These are phyloP conservation scores for Phaffia australis DNA, from an alignment of 768 basidiomycete species.

Conservation along the genomic window DNA sequence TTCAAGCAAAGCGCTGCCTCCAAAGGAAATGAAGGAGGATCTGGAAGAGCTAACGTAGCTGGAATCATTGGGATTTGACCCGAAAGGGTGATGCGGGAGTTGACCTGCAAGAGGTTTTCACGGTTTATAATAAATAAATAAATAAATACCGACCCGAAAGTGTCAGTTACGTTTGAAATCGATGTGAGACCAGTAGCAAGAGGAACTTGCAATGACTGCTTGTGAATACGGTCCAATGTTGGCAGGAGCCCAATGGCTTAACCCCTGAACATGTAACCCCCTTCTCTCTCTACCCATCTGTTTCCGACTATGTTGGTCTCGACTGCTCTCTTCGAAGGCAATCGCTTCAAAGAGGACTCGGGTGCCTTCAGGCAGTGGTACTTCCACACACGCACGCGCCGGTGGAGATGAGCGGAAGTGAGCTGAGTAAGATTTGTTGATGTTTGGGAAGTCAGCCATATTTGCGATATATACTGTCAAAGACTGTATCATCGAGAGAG, in stretches of 20 bases:
- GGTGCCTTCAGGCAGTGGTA: constrained; percentile 51
- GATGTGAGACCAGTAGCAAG: neutral
- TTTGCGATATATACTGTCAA: constrained; percentile 69
- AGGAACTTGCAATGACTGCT: constrained; percentile 58
- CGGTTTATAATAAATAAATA: constrained; percentile 1
- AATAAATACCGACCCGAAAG: neutral
- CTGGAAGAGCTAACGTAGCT: constrained; percentile 55
- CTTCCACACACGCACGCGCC: constrained; percentile 83
- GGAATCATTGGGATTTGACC: constrained; percentile 92
- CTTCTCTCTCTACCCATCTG: constrained; percentile 44
- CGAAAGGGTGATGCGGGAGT: constrained; percentile 70
- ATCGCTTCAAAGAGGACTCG: constrained; percentile 65
- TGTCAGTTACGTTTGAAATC: neutral
- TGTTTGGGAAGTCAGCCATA: constrained; percentile 63
- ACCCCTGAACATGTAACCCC: constrained; percentile 82
- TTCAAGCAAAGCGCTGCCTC: constrained; percentile 70
- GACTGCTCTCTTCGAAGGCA: constrained; percentile 48
- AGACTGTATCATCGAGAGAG: constrained; percentile 54
- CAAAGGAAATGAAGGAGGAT: constrained; percentile 46
- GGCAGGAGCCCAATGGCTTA: constrained; percentile 98
- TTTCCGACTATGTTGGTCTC: constrained; percentile 9
- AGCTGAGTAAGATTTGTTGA: constrained; percentile 66
- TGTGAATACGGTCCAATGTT: constrained; percentile 99
- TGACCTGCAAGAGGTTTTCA: constrained; percentile 45
- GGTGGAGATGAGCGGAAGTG: constrained; percentile 89